Evolutionary conservation across 768 basidiomycete species (phyloP).

Genomic region (Rhodosporidiobolus sp.): DNA sequence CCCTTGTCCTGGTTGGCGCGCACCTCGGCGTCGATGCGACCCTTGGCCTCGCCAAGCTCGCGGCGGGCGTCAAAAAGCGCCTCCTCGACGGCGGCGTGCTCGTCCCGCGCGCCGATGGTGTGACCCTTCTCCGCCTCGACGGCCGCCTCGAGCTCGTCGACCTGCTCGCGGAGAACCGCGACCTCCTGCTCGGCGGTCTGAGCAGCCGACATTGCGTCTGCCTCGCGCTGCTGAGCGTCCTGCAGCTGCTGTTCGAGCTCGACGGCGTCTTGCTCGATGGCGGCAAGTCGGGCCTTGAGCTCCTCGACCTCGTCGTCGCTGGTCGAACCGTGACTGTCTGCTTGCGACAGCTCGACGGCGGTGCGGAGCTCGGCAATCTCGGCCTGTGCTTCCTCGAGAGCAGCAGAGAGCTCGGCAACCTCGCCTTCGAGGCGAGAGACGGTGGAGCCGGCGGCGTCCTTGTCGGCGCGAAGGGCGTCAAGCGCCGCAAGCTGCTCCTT

Average conservation of each 20-base stretch:
- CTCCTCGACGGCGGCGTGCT: neutral
- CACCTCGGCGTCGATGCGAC: neutral
- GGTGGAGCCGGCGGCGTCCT: neutral
- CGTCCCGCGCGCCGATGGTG: neutral
- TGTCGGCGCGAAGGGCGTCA: neutral
- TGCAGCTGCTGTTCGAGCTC: neutral
- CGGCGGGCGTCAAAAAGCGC: neutral
- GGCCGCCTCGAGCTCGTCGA: neutral
- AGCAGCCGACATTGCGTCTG: neutral
- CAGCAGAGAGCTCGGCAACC: neutral
- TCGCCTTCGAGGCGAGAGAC: neutral
- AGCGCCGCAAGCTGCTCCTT: neutral
- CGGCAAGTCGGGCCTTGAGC: neutral
- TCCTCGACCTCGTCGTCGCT: neutral
- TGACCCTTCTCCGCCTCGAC: constrained; percentile 13
- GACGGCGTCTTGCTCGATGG: neutral
- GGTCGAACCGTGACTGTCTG: neutral
- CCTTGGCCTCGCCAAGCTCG: neutral
- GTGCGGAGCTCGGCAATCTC: neutral
- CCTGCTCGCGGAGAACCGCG: neutral
- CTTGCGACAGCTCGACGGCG: neutral
- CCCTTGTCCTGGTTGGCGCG: too few species aligned
- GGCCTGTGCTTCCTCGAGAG: neutral
- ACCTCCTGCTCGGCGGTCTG: neutral
- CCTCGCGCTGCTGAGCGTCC: constrained; percentile 2